phyloP scores from a whole-genome alignment of 2,329 filamentous ascomycete genomes.

The Pestalotiopsis sp. region DNA sequence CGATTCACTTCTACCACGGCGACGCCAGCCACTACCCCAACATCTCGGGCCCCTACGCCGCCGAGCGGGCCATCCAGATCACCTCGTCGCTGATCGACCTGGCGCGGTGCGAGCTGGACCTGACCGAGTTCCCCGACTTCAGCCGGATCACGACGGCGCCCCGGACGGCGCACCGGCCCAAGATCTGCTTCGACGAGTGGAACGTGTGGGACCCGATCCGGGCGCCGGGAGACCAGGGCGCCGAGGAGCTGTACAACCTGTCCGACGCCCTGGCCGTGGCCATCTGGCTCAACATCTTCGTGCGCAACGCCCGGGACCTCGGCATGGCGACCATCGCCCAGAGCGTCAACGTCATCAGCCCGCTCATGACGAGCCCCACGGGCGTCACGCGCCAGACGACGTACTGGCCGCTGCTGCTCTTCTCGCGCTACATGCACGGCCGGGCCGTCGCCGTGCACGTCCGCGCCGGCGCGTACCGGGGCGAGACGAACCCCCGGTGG shows the following conservation, averaged over 20 bases:
- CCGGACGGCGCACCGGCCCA: conserved; percentile 35
- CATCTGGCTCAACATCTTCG: conserved; percentile 76
- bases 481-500: conserved; percentile 68
- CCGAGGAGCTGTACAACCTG: conserved; percentile 74
- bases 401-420: conserved; percentile 75
- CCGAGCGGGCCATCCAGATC: conserved; percentile 75
- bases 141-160: conserved; percentile 4
- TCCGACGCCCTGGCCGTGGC: conserved; percentile 76
- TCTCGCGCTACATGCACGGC: conserved; percentile 74
- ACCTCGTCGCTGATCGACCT: conserved; percentile 71
- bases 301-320: conserved; percentile 70
- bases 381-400: conserved; percentile 72
- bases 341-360: conserved; percentile 76
- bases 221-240: conserved; percentile 71
- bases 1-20: conserved; percentile 70
- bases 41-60: conserved; percentile 39
- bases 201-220: conserved; percentile 79
- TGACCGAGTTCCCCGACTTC: conserved; percentile 54
- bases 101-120: conserved; percentile 68
- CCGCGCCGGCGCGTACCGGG: conserved; percentile 63
- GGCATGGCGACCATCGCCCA: conserved; percentile 83
- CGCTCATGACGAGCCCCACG: conserved; percentile 69
- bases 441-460: conserved; percentile 69
- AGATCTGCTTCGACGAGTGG: conserved; percentile 85
- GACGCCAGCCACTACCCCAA: conserved; percentile 9